Base-by-base conservation (phyloP, 345 rosid species). In the Hirschfeldia incana region DNA sequence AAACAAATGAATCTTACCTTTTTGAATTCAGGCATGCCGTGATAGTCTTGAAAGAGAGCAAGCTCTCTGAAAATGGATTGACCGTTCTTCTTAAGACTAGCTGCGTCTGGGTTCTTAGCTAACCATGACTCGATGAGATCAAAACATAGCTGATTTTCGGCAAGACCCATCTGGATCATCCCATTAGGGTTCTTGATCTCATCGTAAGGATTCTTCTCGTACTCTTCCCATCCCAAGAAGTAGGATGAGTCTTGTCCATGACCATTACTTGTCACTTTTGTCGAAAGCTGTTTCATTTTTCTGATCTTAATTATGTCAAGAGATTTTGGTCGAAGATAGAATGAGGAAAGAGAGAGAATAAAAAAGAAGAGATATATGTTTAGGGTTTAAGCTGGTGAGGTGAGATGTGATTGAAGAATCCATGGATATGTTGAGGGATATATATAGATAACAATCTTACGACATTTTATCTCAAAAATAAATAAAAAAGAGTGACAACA, bases 211-310 rank as follows among this genome's bases (percentile, higher is more conserved):
- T 92, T 88, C 51, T 90, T 92, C 85, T 92, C 94, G 51, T 90
- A 90, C 65, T 90, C 94, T 70, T 88, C 76, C 97, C 97, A 92
- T 49, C 97, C 97, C 30, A 88, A 72, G 84, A 92, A 92, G 76
- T 92, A 92, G 46, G 94, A 88, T 37, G 97, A 92, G 85, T 90
- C 90, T 81, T 92, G 94, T 17, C 92, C 94, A 37, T 92, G 94
- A 78, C 86, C 79, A 21, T 87, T 90, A 66, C 91, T 85, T 74
- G 84, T 85, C 66, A 83, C 94, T 90, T 88, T 92, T 70, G 68
- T 76, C 32, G 97, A 92, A 82, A 92, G 81, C 68, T 83, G 67
- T 78, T 81, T 75, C 97, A 90, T 89, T 32, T 49, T 49, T 5
- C 16, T 42, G 34, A 39, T 26, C 15, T 8, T 44, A n/a, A n/a